phyloP scores from a whole-genome alignment of 306 rosid species.

The Myrica gale region DNA sequence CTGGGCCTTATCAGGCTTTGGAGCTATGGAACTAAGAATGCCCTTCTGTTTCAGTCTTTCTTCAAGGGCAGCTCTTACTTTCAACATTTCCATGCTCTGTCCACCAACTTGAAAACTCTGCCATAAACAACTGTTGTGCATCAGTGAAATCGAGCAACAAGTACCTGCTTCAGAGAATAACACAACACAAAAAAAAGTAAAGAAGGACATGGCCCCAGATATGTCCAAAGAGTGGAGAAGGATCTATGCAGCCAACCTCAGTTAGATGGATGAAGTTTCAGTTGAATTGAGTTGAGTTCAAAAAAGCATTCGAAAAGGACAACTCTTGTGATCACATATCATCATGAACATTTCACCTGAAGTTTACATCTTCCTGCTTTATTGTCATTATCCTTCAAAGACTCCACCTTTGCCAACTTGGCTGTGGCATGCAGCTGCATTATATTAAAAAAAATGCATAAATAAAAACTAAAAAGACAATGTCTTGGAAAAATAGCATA shows the following conservation, averaged over 20 bases:
- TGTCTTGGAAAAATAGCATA: constrained; percentile 9
- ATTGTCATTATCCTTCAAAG: constrained; percentile 44
- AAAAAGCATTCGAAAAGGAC: neutral
- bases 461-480: constrained; percentile 15
- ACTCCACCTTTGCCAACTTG: constrained; percentile 37
- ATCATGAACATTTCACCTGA: constrained; percentile 48
- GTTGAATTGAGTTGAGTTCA: neutral
- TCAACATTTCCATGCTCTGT: constrained; percentile 78
- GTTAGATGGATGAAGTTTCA: neutral
- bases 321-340: neutral
- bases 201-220: neutral
- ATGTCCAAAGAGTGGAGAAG: neutral
- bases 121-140: constrained; percentile 27
- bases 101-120: constrained; percentile 57
- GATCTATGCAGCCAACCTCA: neutral
- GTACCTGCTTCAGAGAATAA: neutral
- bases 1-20: constrained; percentile 44
- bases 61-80: constrained; percentile 76
- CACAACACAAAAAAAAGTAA: constrained; percentile 2
- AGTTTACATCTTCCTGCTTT: constrained; percentile 43
- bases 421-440: constrained; percentile 36
- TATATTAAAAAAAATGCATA: neutral
- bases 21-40: constrained; percentile 42
- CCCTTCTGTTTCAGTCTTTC: constrained; percentile 72
- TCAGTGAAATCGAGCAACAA: constrained; percentile 25